Base-by-base conservation (phyloP, 306 rosid species). In the Mimosa bimucronata region DNA sequence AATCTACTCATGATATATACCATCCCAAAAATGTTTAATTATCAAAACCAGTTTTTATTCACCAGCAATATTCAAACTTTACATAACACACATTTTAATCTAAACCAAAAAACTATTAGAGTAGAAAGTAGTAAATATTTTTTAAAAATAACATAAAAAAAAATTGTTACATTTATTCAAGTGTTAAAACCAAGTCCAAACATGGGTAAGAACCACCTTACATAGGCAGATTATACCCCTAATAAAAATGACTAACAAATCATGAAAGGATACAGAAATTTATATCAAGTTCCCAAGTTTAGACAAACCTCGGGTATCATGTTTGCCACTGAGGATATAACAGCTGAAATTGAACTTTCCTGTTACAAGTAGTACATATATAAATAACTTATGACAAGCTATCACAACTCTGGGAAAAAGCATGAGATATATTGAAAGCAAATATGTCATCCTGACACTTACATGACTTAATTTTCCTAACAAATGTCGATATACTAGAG, bases 281-380 rank as follows among this genome's bases (percentile, higher is more conserved):
- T 25, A 68, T 26, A 28, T 62, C 66, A 72, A 64, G 41, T 19
- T 62, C 73, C 46, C 30, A 71, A n/a, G 76, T 19, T 76, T 38
- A 83, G 76, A 85, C 92, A 77, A 86, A 94, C 98, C 98, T 95
- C 92, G 28, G 98, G 98, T 84, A 95, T 86, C 95, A 95, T 85
- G 91, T 87, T 90, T 30, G 92, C 90, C 72, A 90, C 97, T 46
- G 88, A 85, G 80, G 88, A 89, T 83, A 95, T 82, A 79, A 90
- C 88, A 50, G 94, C 88, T 45, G 98, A 92, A 82, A 95, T 83
- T 70, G 98, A 95, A 72, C 89, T 89, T 86, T 92, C 98, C 98
- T 92, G 95, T 74, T 79, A 84, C 31, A 69, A 85, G 77, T 74
- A 52, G 82, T 65, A 48, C 58, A 7, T 23, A 37, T 12, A 28